Evolutionary conservation across 139 green algal genomes (phyloP).

Genomic region (Deuterostichococcus epilithicus): DNA sequence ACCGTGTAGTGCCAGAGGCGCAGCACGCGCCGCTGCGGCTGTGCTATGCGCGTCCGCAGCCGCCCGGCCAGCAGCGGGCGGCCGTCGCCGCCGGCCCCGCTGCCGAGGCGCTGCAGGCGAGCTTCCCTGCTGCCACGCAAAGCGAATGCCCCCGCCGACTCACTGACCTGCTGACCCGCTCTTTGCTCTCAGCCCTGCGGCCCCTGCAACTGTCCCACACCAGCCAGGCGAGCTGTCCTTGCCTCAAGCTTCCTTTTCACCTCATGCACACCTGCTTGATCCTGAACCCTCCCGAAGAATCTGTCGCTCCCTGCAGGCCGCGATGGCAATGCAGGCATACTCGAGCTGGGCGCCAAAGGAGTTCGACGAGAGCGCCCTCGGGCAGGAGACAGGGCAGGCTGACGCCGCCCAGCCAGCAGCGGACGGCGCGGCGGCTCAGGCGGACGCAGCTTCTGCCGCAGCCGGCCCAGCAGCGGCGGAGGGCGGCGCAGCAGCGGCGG

Average conservation of each 20-base stretch:
- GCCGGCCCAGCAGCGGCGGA: neutral
- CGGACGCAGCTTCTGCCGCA: neutral
- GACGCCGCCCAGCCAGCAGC: slow-evolving; percentile 2
- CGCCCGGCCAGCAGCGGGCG: neutral
- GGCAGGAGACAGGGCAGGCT: too few relatives aligned
- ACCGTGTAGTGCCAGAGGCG: slow-evolving; percentile 14
- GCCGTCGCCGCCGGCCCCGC: neutral
- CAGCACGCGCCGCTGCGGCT: slow-evolving; percentile 21
- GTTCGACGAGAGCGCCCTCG: slow-evolving; percentile 31
- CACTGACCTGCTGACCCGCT: too few relatives aligned
- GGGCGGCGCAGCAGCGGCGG: neutral
- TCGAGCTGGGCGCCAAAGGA: slow-evolving; percentile 44
- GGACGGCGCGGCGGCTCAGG: neutral
- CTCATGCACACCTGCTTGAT: neutral
- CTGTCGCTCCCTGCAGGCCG: neutral
- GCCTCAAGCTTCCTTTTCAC: too few relatives aligned
- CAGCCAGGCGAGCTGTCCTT: neutral
- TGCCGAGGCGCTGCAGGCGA: slow-evolving; percentile 20
- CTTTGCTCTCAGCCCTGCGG: too few relatives aligned
- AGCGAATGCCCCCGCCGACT: neutral
- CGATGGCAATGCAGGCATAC: slow-evolving; percentile 35
- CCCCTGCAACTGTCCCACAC: neutral
- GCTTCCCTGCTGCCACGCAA: too few relatives aligned
- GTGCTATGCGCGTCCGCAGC: slow-evolving; percentile 32
- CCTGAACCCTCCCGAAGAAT: too few relatives aligned